Percentiles rank a stretch among this genome's conserved stretches.
phyloP scores from a whole-genome alignment of 1,284 basidiomycete species.

The Ceratobasidium sp. region DNA sequence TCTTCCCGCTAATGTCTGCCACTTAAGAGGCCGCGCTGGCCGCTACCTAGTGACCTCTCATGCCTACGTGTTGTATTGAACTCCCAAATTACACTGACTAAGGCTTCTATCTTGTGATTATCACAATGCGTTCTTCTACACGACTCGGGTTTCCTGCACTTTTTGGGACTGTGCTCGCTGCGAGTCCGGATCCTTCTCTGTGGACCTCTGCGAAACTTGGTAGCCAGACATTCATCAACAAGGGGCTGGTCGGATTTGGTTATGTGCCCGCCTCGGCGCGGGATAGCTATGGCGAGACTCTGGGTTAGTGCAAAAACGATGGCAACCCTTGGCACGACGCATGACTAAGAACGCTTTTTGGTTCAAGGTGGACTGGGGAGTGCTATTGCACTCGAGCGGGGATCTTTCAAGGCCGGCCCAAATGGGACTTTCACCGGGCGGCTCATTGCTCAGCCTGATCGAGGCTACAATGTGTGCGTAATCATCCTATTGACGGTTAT shows the following conservation, averaged over 20 bases:
- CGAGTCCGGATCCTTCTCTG: constrained; percentile 45
- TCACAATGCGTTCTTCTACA: constrained; percentile 18
- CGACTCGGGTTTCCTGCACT: constrained; percentile 9
- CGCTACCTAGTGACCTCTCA: background rate
- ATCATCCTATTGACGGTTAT: background rate
- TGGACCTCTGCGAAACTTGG: constrained; percentile 46
- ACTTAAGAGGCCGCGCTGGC: constrained; percentile 21
- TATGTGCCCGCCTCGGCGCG: constrained; percentile 44
- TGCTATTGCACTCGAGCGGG: constrained; percentile 50
- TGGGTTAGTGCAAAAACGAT: constrained; percentile 27
- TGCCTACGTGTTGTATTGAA: background rate
- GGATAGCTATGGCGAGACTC: constrained; percentile 45
- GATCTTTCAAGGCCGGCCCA: constrained; percentile 39
- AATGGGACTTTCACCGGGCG: constrained; percentile 60
- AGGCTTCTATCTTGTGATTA: background rate
- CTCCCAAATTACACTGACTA: background rate
- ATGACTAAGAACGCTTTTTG: constrained; percentile 37
- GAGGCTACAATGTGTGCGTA: constrained; percentile 62
- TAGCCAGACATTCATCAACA: constrained; percentile 49
- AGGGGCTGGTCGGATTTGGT: constrained; percentile 47
- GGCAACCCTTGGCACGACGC: constrained; percentile 33
- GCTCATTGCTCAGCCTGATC: constrained; percentile 64
- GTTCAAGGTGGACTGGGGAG: constrained; percentile 31
- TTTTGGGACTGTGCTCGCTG: constrained; percentile 6
- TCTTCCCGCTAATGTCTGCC: background rate